Evolutionary conservation across 176 grass and related monocot genomes (phyloP), one percentile per base, ranked within the genome.

Genomic region (Alloteropsis semialata): DNA sequence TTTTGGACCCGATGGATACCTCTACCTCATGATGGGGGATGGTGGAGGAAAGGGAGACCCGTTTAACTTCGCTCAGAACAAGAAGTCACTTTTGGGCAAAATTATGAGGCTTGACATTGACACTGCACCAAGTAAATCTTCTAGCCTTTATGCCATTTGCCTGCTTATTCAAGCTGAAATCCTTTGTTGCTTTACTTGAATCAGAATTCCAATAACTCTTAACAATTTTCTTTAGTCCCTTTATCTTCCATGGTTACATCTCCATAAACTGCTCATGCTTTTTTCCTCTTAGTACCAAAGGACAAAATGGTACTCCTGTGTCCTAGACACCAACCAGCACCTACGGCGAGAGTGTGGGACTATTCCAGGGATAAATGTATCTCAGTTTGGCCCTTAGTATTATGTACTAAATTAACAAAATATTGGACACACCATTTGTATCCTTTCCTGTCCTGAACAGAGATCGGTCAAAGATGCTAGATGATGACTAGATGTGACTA

Each of bases 21-120:
- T 98, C 59, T 98, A 98, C 61, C 83, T 95, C 61, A 98, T 98
- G 96, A 92, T 93, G 93, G 91, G 96, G 32, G 96, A 98, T 77
- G 95, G 95, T 21, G 96, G 96, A 53, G 88, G 88, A n/a, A 92
- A 87, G 68, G 91, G 96, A 29, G 96, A 98, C 4, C 91, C 96
- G 60, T 93, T 88, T 65, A 98, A 98, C 67, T 98, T 98, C 59
- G 72, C 96, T 30, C 96, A 98, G 80, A 98, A 98, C 78, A 93
- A 93, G 80, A 98, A 68, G 57, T 90, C 96, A 51, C 86, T 95
- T 67, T 72, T 98, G 80, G 96, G 93, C 22, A 95, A 98, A 93
- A 98, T 95, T 44, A 82, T 93, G 96, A 90, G 96, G 69, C 82
- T 98, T 65, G 91, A 95, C 12, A 77, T 98, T 75, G 76, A 98